phyloP scores from a whole-genome alignment of 2,329 filamentous ascomycete species.

The Ceratocystis huliohia region DNA sequence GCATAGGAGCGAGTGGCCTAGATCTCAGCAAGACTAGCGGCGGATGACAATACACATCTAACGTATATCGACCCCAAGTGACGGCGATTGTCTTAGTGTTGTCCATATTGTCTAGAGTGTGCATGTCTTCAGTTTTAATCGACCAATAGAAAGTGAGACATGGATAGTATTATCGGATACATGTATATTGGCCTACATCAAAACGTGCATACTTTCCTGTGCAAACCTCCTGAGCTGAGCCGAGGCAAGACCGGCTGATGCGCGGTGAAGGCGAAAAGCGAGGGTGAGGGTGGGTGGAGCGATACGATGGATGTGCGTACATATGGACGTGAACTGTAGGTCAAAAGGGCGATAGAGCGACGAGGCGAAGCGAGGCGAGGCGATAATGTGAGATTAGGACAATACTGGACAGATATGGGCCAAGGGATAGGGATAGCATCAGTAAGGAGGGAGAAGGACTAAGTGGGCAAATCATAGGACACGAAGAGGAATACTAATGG shows the following conservation, averaged over 20 bases:
- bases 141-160: background rate
- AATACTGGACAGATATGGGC: background rate
- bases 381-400: background rate
- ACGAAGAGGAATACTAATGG: background rate
- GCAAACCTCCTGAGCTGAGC: background rate
- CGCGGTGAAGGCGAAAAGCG: background rate
- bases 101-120: background rate
- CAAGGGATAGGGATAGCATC: background rate
- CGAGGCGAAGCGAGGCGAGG: background rate
- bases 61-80: background rate
- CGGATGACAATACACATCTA: background rate
- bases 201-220: background rate
- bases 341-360: background rate
- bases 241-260: slow-evolving; percentile 1
- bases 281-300: background rate
- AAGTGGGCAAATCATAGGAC: background rate
- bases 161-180: background rate
- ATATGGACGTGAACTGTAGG: background rate
- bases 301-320: too few relatives aligned
- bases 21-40: too few relatives aligned
- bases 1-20: too few relatives aligned
- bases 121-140: background rate
- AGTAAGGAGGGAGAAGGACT: background rate
- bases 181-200: background rate
- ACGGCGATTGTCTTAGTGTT: background rate